Evolutionary conservation across 2,329 filamentous ascomycete genomes (phyloP), one percentile per base, ranked within the genome.

Genomic region (Chrysosphaeria jannelii): DNA sequence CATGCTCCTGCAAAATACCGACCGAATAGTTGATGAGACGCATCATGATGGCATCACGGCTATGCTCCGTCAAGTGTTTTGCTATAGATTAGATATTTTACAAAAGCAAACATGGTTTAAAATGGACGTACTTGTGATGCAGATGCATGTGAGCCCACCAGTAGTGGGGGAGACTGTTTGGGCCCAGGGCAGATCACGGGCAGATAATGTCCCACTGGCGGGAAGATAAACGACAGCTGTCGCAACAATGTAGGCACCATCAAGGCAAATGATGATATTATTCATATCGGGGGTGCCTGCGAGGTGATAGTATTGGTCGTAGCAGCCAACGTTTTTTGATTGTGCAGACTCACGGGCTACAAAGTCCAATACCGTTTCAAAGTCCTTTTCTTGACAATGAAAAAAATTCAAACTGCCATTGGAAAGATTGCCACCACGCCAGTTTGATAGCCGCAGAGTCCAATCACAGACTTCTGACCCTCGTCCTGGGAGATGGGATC

Each of bases 71-170:
- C 3, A 43, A 39, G 28, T 48, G 42, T 10, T 48, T 45, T 22
- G 53, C 51, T 55, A 22, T 5, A 8, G 16, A 14, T 13, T 2
- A 25, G 10, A 15, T 12, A 16, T 13, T 13, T 20, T 14, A 24
- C 20, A 23, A 21, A 20, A 21, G 24, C 19, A 16, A 8, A 14
- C 2, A 8, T 9, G 16, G 16, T 18, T 18, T 7, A 10, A 15
- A 12, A 4, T 10, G 4, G 12, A 46, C 52, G 29, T 36, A 59
- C 59, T 52, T 35, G 45, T 41, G 30, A 63, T 51, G 38, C 53
- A 63, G 24, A 64, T 53, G 36, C 59, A 65, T n/a, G 57, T 51
- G 17, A 60, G 49, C 13, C 59, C 59, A 21, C 58, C 59, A 20
- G 59, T 50, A 28, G 53, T 45, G 20, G 39, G 36, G 8, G 48